A percentile compares a stretch with the other conserved stretches of the same genome.
phyloP scores from a whole-genome alignment of 2,329 filamentous ascomycete genomes.

The Stachybotrys chartarum region DNA sequence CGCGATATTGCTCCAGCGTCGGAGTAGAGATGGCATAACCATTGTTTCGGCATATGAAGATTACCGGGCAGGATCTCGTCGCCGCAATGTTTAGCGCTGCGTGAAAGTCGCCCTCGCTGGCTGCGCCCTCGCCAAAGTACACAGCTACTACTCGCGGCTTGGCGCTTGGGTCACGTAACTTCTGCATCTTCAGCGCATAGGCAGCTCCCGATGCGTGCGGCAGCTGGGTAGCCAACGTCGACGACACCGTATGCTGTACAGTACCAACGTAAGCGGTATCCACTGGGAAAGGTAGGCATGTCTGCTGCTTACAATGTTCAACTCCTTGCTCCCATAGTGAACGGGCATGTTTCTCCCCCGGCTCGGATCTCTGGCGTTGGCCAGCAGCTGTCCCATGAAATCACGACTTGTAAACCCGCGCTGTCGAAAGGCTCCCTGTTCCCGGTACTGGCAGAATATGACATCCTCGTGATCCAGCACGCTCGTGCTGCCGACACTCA shows the following conservation, averaged over 20 bases:
- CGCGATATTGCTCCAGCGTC: conserved; percentile 83
- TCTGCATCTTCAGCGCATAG: conserved; percentile 80
- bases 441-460: conserved; percentile 89
- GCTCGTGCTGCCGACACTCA: conserved; percentile 81
- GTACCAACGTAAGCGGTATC: conserved; percentile 2
- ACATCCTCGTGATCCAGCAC: conserved; percentile 80
- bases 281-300: background rate
- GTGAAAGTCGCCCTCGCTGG: conserved; percentile 88
- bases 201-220: conserved; percentile 83
- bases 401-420: conserved; percentile 79
- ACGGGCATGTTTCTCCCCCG: conserved; percentile 93
- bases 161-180: conserved; percentile 60
- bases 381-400: conserved; percentile 94
- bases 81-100: conserved; percentile 87
- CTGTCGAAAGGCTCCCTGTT: conserved; percentile 85
- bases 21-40: conserved; percentile 88
- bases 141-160: conserved; percentile 66
- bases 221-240: conserved; percentile 79
- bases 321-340: conserved; percentile 79
- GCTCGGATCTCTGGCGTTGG: conserved; percentile 74
- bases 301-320: conserved; percentile 64
- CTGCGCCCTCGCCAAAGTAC: conserved; percentile 88
- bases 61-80: conserved; percentile 75
- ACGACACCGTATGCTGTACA: conserved; percentile 69
- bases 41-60: conserved; percentile 91